Conservation (phyloP, 306 rosid species). For the Inga leiocalycina region DNA sequence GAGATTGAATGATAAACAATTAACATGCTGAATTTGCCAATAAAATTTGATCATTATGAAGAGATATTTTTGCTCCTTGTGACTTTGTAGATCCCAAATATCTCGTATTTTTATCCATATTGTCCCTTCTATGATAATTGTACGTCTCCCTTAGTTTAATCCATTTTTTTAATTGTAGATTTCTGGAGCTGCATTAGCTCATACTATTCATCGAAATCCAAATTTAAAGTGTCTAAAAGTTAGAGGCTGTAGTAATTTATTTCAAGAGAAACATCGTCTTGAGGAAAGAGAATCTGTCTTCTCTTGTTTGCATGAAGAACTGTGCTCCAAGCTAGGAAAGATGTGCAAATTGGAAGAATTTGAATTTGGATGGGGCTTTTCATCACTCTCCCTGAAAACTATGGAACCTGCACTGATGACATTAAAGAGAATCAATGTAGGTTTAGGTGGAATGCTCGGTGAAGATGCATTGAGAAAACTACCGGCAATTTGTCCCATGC, state of each 20-base stretch:
- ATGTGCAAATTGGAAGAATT: constrained; percentile 65
- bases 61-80: constrained; percentile 21
- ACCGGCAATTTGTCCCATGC: constrained; percentile 59
- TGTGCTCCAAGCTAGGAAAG: constrained; percentile 50
- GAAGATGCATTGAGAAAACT: constrained; percentile 61
- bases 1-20: constrained; percentile 1
- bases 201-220: constrained; percentile 50
- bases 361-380: constrained; percentile 83
- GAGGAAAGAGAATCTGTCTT: constrained; percentile 41
- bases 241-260: constrained; percentile 64
- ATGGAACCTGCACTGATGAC: constrained; percentile 62
- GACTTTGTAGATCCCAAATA: constrained; percentile 16
- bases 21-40: not conserved
- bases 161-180: constrained; percentile 51
- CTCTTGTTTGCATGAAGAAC: constrained; percentile 42
- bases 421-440: constrained; percentile 57
- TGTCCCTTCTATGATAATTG: constrained; percentile 17
- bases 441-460: constrained; percentile 72
- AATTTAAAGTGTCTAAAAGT: constrained; percentile 63
- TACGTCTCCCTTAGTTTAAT: constrained; percentile 23
- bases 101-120: constrained; percentile 1
- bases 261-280: constrained; percentile 36
- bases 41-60: constrained; percentile 20
- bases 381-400: constrained; percentile 61
- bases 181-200: constrained; percentile 64